phyloP scores from a whole-genome alignment of 139 green algal species.

The Chlamydomonas applanata region DNA sequence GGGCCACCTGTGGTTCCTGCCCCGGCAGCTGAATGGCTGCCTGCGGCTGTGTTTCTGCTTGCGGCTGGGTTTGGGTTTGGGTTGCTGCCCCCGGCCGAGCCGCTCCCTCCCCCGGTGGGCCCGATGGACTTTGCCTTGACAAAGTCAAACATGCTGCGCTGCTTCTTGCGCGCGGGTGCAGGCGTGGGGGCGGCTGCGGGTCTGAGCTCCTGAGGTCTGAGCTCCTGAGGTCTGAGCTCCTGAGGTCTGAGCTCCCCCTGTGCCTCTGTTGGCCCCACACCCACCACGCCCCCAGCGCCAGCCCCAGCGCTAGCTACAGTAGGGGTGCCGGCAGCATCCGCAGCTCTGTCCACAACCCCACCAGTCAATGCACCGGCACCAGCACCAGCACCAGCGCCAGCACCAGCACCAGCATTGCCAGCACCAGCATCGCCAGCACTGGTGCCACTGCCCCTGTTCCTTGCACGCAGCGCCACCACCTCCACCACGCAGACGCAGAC shows the following conservation, averaged over 20 bases:
- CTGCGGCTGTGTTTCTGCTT: too few relatives aligned
- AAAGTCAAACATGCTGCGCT: conserved; percentile 32
- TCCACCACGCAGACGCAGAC: conserved; percentile 25
- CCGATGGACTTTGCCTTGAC: neutral
- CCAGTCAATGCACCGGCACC: neutral
- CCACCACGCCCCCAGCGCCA: too few relatives aligned
- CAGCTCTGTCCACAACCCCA: neutral
- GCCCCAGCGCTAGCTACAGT: too few relatives aligned
- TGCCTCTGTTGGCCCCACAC: too few relatives aligned
- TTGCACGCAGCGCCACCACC: conserved; percentile 21
- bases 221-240: too few relatives aligned
- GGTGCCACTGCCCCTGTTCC: conserved; percentile 11
- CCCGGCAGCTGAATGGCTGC: neutral
- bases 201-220: too few relatives aligned
- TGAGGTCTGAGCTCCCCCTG: too few relatives aligned
- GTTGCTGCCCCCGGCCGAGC: too few relatives aligned
- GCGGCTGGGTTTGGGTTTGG: too few relatives aligned
- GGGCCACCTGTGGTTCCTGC: neutral
- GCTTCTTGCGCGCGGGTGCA: conserved; percentile 11
- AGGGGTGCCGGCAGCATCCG: too few relatives aligned
- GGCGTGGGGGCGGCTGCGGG: too few relatives aligned
- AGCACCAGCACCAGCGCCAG: neutral
- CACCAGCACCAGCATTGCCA: neutral
- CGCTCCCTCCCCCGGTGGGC: too few relatives aligned
- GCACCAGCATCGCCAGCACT: conserved; percentile 5